A percentile compares a stretch with the other conserved stretches of the same genome.
Conservation (phyloP, 2,329 filamentous ascomycete genomes). For the Aspergillus sp. region DNA sequence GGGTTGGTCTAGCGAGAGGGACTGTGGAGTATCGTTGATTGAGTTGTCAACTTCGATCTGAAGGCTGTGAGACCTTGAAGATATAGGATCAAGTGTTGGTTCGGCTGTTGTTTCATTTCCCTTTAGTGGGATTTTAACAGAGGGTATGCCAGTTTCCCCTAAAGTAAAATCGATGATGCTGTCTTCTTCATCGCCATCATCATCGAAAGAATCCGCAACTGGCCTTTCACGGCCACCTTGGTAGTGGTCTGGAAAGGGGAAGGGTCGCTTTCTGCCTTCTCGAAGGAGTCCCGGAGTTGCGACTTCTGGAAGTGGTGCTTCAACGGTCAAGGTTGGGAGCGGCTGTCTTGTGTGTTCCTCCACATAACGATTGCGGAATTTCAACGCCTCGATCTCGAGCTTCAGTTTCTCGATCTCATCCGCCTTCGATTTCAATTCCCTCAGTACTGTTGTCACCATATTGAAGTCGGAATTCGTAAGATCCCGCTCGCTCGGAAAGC, state of each 20-base stretch:
- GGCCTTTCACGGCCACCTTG: conserved; percentile 23
- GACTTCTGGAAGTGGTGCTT: conserved; percentile 27
- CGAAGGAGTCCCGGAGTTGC: conserved; percentile 36
- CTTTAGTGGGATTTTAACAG: conserved; percentile 27
- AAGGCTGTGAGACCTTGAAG: conserved; percentile 12
- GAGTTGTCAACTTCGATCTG: conserved; percentile 17
- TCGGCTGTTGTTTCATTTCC: conserved; percentile 13
- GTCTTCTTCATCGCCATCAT: conserved; percentile 25
- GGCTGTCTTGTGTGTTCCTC: conserved; percentile 28
- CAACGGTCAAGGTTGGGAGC: conserved; percentile 7
- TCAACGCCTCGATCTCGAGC: conserved; percentile 39
- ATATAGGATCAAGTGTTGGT: conserved; percentile 5
- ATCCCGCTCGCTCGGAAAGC: conserved; percentile 21
- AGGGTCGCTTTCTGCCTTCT: conserved; percentile 32
- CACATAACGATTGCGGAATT: conserved; percentile 34
- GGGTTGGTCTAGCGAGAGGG: conserved; percentile 11
- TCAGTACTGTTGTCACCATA: conserved; percentile 39
- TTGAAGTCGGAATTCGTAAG: conserved; percentile 29
- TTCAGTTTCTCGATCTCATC: conserved; percentile 41
- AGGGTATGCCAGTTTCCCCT: conserved; percentile 19
- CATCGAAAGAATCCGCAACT: conserved; percentile 35
- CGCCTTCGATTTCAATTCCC: conserved; percentile 38
- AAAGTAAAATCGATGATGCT: conserved; percentile 28
- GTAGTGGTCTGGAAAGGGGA: conserved; percentile 31
- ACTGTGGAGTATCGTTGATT: conserved; percentile 8